phyloP scores from a whole-genome alignment of 75 land plant species.

The Gnetum montanum region DNA sequence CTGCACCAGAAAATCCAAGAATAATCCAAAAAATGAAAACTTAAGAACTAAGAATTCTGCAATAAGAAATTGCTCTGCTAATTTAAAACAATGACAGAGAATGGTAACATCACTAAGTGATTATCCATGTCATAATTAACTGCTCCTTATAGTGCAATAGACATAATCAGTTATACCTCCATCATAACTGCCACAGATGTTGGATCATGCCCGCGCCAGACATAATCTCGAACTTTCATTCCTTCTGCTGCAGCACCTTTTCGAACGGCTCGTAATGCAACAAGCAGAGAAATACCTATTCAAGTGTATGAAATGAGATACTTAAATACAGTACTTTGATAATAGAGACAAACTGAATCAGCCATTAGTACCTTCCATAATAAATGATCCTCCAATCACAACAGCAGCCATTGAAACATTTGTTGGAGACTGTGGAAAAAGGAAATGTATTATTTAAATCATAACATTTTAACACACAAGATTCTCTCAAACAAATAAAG shows the following conservation, averaged over 20 bases:
- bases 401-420: constrained; percentile 71
- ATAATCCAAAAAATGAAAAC: too few species aligned
- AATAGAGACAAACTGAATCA: not conserved
- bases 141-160: too few species aligned
- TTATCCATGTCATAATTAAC: too few species aligned
- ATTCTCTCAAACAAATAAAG: not conserved
- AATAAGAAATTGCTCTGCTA: too few species aligned
- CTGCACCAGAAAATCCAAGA: too few species aligned
- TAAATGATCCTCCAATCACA: constrained; percentile 85
- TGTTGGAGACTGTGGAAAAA: constrained; percentile 58
- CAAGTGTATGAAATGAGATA: not conserved
- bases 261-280: constrained; percentile 84
- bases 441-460: not conserved
- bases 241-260: constrained; percentile 97
- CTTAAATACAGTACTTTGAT: not conserved
- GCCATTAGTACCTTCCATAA: constrained; percentile 82
- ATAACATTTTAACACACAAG: not conserved
- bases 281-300: constrained; percentile 76
- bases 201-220: constrained; percentile 99
- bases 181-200: constrained; percentile 97
- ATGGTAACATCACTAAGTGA: too few species aligned
- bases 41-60: too few species aligned
- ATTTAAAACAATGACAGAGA: too few species aligned
- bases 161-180: constrained; percentile 43
- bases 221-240: constrained; percentile 78